A percentile compares a stretch with the other conserved stretches of the same genome.
phyloP scores from a whole-genome alignment of 306 rosid genomes.

The Cucurbita maxima region DNA sequence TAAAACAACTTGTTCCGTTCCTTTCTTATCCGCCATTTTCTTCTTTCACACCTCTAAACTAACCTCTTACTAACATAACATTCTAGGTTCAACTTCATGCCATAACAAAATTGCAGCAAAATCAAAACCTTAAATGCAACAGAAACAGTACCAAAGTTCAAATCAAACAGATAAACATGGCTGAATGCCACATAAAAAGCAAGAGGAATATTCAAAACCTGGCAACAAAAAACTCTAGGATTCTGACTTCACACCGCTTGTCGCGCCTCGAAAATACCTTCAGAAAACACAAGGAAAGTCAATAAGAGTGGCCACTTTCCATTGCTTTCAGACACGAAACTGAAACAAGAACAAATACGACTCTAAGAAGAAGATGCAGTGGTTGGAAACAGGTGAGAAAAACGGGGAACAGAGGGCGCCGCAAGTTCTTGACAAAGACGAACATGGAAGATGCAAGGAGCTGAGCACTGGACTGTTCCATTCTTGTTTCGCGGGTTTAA shows the following conservation, averaged over 20 bases:
- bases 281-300: not conserved
- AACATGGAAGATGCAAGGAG: not conserved
- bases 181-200: not conserved
- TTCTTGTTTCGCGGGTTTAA: not conserved
- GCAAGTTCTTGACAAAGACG: no score
- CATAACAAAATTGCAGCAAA: not conserved
- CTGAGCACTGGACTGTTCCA: not conserved
- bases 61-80: not conserved
- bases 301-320: not conserved
- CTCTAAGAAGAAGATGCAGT: not conserved
- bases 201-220: not conserved
- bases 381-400: not conserved
- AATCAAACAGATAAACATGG: not conserved
- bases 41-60: conserved; percentile 18
- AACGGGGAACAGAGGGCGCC: not conserved
- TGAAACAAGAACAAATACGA: not conserved
- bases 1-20: conserved; percentile 37
- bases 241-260: not conserved
- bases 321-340: not conserved
- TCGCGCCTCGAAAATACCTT: not conserved
- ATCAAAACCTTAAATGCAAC: not conserved
- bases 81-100: not conserved
- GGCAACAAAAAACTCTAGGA: not conserved
- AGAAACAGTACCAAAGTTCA: no score
- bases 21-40: conserved; percentile 24